phyloP scores from a whole-genome alignment of 2,329 filamentous ascomycete genomes.

The Cercospora canescens region DNA sequence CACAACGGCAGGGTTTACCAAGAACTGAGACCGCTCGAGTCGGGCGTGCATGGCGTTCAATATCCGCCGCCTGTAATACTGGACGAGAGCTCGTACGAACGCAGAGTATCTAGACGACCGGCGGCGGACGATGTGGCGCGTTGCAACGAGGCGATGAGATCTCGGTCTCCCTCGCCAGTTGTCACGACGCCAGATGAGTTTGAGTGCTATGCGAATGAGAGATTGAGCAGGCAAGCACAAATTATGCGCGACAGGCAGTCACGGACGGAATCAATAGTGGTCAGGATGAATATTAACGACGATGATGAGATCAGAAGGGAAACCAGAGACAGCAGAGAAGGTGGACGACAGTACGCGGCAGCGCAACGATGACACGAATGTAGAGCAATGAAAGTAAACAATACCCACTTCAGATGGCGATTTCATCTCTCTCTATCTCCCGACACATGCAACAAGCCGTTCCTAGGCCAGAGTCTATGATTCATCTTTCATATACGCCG shows the following conservation, averaged over 20 bases:
- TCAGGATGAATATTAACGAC: constrained; percentile 6
- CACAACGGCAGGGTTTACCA: constrained; percentile 7
- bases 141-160: not conserved
- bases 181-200: constrained; percentile 24
- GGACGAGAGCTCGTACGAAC: not conserved
- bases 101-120: not conserved
- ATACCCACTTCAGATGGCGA: not conserved
- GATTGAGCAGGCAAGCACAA: constrained; percentile 18
- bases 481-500: not conserved
- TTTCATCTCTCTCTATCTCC: not conserved
- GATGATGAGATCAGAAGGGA: not conserved
- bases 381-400: not conserved
- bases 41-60: constrained; percentile 14
- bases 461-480: not conserved
- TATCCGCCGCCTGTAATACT: constrained; percentile 14
- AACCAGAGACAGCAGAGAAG: not conserved
- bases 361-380: not conserved
- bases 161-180: constrained; percentile 7
- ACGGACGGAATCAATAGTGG: constrained; percentile 11
- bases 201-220: constrained; percentile 20
- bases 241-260: constrained; percentile 3
- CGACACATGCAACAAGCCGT: not conserved
- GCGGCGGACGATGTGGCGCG: not conserved
- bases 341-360: not conserved
- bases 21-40: constrained; percentile 17